Evolutionary conservation across 2,329 filamentous ascomycete genomes (phyloP).

Genomic region (Cadophora malorum): DNA sequence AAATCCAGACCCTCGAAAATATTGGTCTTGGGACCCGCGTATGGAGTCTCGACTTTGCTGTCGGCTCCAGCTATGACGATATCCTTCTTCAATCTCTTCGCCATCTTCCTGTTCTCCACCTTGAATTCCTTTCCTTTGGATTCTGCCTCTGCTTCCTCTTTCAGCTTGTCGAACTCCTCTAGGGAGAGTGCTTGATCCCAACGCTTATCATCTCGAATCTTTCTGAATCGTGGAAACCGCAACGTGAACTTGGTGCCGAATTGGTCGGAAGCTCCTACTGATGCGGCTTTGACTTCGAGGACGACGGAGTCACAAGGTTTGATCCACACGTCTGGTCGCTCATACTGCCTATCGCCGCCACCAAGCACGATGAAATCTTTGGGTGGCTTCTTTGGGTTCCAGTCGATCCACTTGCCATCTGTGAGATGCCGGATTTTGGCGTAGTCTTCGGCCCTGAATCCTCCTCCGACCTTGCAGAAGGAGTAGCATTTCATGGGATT

Average conservation of each 20-base stretch:
- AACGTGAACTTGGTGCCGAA: constrained; percentile 81
- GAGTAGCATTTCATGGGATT: constrained; percentile 81
- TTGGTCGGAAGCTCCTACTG: constrained; percentile 74
- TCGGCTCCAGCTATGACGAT: constrained; percentile 75
- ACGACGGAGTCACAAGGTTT: constrained; percentile 87
- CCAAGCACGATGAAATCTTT: constrained; percentile 80
- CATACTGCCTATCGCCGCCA: constrained; percentile 74
- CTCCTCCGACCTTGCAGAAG: constrained; percentile 99
- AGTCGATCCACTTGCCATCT: constrained; percentile 89
- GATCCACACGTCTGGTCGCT: constrained; percentile 93
- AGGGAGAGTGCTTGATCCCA: constrained; percentile 84
- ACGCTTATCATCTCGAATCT: constrained; percentile 78
- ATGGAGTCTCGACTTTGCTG: constrained; percentile 54
- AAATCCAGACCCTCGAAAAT: constrained; percentile 81
- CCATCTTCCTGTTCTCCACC: constrained; percentile 68
- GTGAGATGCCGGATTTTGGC: constrained; percentile 81
- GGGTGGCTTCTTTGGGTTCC: constrained; percentile 80
- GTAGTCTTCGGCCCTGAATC: constrained; percentile 86
- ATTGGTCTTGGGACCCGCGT: constrained; percentile 63
- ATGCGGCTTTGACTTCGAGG: constrained; percentile 86
- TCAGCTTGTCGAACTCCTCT: constrained; percentile 77
- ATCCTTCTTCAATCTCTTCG: constrained; percentile 71
- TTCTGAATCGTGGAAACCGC: constrained; percentile 89
- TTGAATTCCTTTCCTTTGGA: constrained; percentile 77
- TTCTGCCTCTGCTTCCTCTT: constrained; percentile 72